These are phyloP conservation scores for Citrullus colocynthis DNA, from an alignment of 306 rosid species.

Conservation along the genomic window DNA sequence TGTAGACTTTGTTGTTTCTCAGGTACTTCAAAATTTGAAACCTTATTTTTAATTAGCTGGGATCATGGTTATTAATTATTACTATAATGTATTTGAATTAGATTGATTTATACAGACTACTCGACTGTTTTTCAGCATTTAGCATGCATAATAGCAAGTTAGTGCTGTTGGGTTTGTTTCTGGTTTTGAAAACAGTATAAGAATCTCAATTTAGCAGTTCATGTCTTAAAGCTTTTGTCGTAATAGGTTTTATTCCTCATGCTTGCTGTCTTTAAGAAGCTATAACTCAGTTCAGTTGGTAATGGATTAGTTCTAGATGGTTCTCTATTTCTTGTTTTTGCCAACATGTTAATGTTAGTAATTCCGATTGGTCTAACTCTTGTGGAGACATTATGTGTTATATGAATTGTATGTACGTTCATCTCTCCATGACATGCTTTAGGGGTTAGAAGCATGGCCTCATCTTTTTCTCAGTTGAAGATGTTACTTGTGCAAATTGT, in stretches of 20 bases:
- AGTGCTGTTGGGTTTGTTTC: background rate
- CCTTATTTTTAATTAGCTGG: background rate
- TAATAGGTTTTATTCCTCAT: background rate
- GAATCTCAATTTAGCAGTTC: background rate
- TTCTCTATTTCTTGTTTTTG: background rate
- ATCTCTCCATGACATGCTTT: background rate
- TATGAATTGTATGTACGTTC: background rate
- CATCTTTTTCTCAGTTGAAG: background rate
- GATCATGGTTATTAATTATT: background rate
- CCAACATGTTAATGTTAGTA: background rate
- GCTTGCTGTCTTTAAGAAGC: background rate
- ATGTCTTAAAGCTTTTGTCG: background rate
- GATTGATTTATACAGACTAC: background rate
- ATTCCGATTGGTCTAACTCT: background rate
- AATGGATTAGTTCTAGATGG: background rate
- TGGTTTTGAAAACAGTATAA: background rate
- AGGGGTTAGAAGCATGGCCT: background rate
- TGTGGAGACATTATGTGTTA: background rate
- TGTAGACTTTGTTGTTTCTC: slow-evolving; percentile 96
- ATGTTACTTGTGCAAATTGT: background rate
- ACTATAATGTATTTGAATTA: background rate
- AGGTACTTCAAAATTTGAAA: slow-evolving; percentile 40
- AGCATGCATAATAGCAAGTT: background rate
- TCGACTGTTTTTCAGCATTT: background rate
- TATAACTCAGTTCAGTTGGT: background rate